Percentiles rank a stretch among this genome's conserved stretches.
phyloP scores from a whole-genome alignment of 2,329 filamentous ascomycete species.

The Penicillium decumbens region DNA sequence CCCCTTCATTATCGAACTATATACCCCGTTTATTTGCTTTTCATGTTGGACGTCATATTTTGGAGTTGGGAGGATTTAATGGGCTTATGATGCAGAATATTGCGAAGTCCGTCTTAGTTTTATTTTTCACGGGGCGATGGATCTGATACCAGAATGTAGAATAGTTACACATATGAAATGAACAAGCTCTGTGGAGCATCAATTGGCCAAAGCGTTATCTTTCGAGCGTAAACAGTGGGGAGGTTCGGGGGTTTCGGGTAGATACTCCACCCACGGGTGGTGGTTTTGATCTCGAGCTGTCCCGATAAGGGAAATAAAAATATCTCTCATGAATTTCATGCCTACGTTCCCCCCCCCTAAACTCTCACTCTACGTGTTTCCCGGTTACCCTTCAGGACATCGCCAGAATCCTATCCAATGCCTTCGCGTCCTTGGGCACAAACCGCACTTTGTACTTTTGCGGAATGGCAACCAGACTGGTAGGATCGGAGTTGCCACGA shows the following conservation, averaged over 20 bases:
- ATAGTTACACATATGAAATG: neutral
- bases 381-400: slow-evolving; percentile 9
- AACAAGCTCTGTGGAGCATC: neutral
- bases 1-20: neutral
- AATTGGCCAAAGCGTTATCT: neutral
- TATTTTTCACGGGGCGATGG: neutral
- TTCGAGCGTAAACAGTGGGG: neutral
- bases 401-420: slow-evolving; percentile 43
- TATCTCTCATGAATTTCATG: no score
- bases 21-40: neutral
- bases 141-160: neutral
- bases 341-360: neutral
- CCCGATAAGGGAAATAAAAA: neutral
- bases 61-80: slow-evolving; percentile 11
- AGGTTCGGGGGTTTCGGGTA: neutral
- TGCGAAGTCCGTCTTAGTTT: neutral
- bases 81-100: slow-evolving; percentile 12
- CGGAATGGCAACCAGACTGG: slow-evolving; percentile 59
- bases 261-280: neutral
- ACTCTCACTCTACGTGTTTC: neutral
- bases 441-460: slow-evolving; percentile 56
- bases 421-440: slow-evolving; percentile 50
- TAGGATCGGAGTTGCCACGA: slow-evolving; percentile 56
- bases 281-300: neutral
- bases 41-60: slow-evolving; percentile 1